These are phyloP conservation scores for Chaetomium olivaceum DNA, from an alignment of 2,329 filamentous ascomycete genomes.

Conservation along the genomic window DNA sequence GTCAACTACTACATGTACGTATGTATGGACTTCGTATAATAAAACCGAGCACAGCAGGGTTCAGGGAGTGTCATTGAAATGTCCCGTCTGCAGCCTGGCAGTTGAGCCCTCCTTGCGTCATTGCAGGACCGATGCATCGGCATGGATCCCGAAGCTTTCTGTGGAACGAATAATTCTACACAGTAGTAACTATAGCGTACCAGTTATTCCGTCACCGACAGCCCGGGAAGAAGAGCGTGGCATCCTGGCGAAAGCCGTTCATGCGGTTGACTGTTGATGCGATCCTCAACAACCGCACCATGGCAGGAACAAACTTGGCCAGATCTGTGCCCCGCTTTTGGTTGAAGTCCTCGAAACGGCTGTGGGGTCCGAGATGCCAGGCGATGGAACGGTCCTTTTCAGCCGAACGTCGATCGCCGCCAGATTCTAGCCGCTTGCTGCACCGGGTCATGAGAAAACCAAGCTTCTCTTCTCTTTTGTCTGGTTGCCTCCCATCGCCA, in stretches of 20 bases:
- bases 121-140: neutral
- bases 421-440: neutral
- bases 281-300: neutral
- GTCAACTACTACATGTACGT: too few relatives aligned
- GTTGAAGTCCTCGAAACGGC: constrained; percentile 2
- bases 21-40: too few relatives aligned
- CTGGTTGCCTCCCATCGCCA: neutral
- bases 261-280: neutral
- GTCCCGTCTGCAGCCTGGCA: neutral
- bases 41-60: neutral
- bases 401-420: constrained; percentile 17
- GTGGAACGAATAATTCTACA: neutral
- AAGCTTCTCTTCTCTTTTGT: neutral
- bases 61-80: neutral
- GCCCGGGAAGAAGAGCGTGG: neutral
- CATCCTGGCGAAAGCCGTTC: neutral
- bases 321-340: constrained; percentile 1
- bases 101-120: neutral
- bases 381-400: constrained; percentile 5
- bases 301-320: neutral
- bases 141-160: neutral
- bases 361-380: constrained; percentile 3
- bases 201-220: neutral
- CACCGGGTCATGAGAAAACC: neutral
- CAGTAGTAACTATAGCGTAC: neutral